These are phyloP conservation scores for Apiospora hydei DNA, from an alignment of 2,329 filamentous ascomycete genomes.

Conservation along the genomic window DNA sequence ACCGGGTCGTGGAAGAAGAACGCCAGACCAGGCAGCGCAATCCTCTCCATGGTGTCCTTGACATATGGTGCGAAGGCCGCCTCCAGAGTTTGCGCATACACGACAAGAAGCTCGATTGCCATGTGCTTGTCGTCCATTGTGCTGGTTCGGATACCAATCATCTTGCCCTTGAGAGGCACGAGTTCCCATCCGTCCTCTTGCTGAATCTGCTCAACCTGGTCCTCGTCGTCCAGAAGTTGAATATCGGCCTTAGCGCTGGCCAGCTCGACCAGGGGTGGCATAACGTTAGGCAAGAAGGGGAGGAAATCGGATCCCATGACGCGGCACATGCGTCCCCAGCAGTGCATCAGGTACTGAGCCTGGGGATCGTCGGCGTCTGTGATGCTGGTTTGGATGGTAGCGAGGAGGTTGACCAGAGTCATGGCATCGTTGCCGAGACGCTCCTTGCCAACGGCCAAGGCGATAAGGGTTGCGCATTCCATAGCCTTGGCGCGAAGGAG, in stretches of 20 bases:
- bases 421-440: conserved; percentile 88
- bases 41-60: conserved; percentile 92
- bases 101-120: conserved; percentile 97
- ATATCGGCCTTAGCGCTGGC: conserved; percentile 97
- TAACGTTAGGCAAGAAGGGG: conserved; percentile 89
- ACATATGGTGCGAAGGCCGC: conserved; percentile 92
- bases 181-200: conserved; percentile 98
- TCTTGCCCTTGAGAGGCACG: conserved; percentile 95
- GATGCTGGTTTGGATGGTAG: conserved; percentile 85
- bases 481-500: conserved; percentile 95
- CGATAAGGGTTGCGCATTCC: conserved; percentile 97
- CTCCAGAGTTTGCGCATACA: conserved; percentile 96
- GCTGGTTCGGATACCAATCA: conserved; percentile 97
- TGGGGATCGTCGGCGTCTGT: conserved; percentile 94
- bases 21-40: conserved; percentile 88
- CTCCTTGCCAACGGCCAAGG: conserved; percentile 92
- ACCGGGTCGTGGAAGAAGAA: conserved; percentile 99
- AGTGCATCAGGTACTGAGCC: conserved; percentile 96
- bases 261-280: conserved; percentile 90
- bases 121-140: conserved; percentile 98
- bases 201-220: conserved; percentile 90
- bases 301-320: conserved; percentile 91
- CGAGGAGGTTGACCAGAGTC: conserved; percentile 85
- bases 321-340: conserved; percentile 98
- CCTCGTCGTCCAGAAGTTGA: conserved; percentile 92